Percentiles rank a stretch among this genome's conserved stretches.
These are phyloP conservation scores for Fusarium equiseti DNA, from an alignment of 2,329 filamentous ascomycete genomes.

Conservation along the genomic window DNA sequence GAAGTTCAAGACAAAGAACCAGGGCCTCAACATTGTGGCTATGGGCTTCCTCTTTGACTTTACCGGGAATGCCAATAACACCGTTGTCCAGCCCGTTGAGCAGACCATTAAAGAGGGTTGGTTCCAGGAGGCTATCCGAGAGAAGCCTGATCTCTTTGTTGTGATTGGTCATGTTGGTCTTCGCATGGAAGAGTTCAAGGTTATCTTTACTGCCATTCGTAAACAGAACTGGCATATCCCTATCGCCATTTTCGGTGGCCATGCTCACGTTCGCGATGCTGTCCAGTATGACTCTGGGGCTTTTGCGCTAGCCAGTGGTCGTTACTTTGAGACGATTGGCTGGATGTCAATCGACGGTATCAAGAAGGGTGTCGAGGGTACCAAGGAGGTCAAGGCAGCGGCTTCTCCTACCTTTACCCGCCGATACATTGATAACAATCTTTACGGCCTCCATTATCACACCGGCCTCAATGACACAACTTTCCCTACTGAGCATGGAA, in stretches of 20 bases:
- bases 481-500: slow-evolving; percentile 82
- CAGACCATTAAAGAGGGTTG: slow-evolving; percentile 85
- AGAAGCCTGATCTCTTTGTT: slow-evolving; percentile 88
- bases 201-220: slow-evolving; percentile 83
- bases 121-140: slow-evolving; percentile 88
- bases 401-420: slow-evolving; percentile 73
- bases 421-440: slow-evolving; percentile 93
- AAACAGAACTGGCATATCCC: slow-evolving; percentile 82
- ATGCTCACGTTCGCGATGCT: slow-evolving; percentile 89
- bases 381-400: slow-evolving; percentile 46
- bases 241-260: slow-evolving; percentile 92
- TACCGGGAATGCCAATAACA: slow-evolving; percentile 90
- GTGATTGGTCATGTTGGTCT: slow-evolving; percentile 88
- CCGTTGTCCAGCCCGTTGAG: slow-evolving; percentile 81
- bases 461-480: slow-evolving; percentile 76
- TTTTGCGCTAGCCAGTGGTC: slow-evolving; percentile 84
- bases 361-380: slow-evolving; percentile 46
- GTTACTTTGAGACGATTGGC: slow-evolving; percentile 95
- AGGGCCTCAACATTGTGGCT: slow-evolving; percentile 83
- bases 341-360: slow-evolving; percentile 87
- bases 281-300: slow-evolving; percentile 82
- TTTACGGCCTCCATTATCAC: slow-evolving; percentile 86
- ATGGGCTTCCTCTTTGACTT: slow-evolving; percentile 98
- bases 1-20: slow-evolving; percentile 92
- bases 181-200: slow-evolving; percentile 81